Evolutionary conservation across 768 basidiomycete genomes (phyloP).

Genomic region (Cystobasidiopsis lactophilus): DNA sequence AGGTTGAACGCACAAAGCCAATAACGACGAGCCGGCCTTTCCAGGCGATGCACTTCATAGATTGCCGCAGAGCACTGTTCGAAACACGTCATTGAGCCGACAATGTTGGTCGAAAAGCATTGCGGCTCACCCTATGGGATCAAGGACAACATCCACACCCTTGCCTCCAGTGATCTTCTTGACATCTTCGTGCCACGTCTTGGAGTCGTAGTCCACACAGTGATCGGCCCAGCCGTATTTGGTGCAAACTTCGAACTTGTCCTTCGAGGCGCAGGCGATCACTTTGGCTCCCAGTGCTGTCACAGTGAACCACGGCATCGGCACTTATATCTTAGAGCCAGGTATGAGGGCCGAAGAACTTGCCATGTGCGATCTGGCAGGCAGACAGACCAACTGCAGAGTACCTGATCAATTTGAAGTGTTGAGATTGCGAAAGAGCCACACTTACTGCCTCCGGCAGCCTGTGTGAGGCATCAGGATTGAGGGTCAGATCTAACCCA

Average conservation of each 20-base stretch:
- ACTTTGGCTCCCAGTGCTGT: slow-evolving; percentile 70
- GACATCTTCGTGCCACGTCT: slow-evolving; percentile 68
- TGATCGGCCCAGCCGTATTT: slow-evolving; percentile 62
- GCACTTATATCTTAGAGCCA: too few species aligned
- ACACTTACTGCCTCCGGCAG: too few species aligned
- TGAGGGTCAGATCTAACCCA: too few species aligned
- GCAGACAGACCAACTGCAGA: too few species aligned
- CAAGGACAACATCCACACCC: slow-evolving; percentile 52
- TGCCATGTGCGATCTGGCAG: too few species aligned
- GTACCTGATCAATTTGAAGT: too few species aligned
- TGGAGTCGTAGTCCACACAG: slow-evolving; percentile 43
- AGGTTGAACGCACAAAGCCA: slow-evolving; percentile 54
- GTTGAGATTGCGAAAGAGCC: too few species aligned
- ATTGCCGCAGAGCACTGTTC: slow-evolving; percentile 37
- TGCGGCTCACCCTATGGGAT: slow-evolving; percentile 57
- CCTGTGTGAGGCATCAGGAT: too few species aligned
- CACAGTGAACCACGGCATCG: too few species aligned
- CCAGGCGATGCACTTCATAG: slow-evolving; percentile 12
- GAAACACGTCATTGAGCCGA: too few species aligned
- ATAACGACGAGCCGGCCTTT: slow-evolving; percentile 58
- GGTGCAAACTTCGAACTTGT: slow-evolving; percentile 59
- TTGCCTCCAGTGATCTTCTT: slow-evolving; percentile 56
- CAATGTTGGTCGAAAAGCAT: too few species aligned
- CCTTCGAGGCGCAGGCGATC: slow-evolving; percentile 65
- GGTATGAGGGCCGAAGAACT: too few species aligned